Evolutionary conservation across 2,329 filamentous ascomycete genomes (phyloP), one percentile per base, ranked within the genome.

Genomic region (Dendrostoma leiphaemia): DNA sequence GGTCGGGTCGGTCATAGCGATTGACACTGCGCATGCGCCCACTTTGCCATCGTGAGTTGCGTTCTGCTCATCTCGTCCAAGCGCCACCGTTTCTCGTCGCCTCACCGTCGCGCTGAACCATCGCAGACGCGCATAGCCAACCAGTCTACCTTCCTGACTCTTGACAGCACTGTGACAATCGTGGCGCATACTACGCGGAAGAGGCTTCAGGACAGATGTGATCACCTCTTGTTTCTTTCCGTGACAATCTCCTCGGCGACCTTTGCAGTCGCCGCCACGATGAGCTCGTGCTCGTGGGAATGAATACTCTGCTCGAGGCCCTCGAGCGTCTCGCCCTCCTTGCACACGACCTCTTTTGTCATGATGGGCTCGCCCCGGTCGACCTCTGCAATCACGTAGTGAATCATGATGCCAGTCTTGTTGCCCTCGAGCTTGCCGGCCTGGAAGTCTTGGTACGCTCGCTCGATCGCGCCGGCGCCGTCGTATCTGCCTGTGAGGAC

Each of bases 351-450:
- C 70, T 92, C 86, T 60, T 78, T 70, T 2, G 86, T 80, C 57
- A 92, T 65, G 62, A 96, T 87, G 9, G 89, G 86, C 59, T 81
- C 76, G 2, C 91, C 91, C 64, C 87, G 81, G 73, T 96, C 91
- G 51, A 96, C 90, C 68, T 93, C 84, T 8, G 74, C 76, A 58
- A 89, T 85, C 44, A 96, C 91, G 70, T 92, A 87, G 72, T 96
- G 91, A 15, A 91, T 84, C 92, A 96, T 96, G 51, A 95, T 86
- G 1, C 92, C 91, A 0, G 91, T 95, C 60, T 79, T 80, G 60
- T 80, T 80, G 61, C 88, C 79, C 63, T 85, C 81, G 9, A 90
- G 80, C 59, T 80, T 81, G 6, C 81, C 80, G 2, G 72, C 74
- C 66, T 85, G 71, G 67, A 89, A 91, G 54, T 90, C 90, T 44